These are phyloP conservation scores for Ammopiptanthus mongolicus DNA, from an alignment of 306 rosid genomes.

Conservation along the genomic window DNA sequence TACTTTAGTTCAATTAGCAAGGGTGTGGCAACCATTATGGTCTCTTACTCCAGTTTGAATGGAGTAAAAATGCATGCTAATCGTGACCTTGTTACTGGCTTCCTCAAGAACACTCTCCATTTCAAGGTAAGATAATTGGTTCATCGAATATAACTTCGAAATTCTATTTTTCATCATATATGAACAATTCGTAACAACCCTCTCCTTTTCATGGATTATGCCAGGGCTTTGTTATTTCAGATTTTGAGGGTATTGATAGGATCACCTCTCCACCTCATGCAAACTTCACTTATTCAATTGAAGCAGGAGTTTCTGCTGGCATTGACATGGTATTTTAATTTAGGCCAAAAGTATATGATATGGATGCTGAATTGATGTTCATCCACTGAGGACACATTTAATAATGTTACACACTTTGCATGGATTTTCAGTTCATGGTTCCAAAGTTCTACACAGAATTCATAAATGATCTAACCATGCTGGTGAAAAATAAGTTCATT, in stretches of 20 bases:
- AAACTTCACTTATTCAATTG: conserved; percentile 36
- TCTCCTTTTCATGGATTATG: background rate
- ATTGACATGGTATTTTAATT: conserved; percentile 44
- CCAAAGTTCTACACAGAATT: conserved; percentile 32
- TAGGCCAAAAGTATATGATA: background rate
- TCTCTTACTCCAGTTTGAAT: conserved; percentile 50
- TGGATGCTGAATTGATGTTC: background rate
- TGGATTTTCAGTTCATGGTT: conserved; percentile 34
- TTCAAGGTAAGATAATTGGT: conserved; percentile 29
- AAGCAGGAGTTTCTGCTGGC: conserved; percentile 43
- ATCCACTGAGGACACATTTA: background rate
- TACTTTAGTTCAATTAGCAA: conserved; percentile 29
- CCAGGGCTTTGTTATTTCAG: conserved; percentile 53
- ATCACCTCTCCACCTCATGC: conserved; percentile 42
- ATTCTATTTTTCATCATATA: background rate
- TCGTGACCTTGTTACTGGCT: conserved; percentile 32
- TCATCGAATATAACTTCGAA: background rate
- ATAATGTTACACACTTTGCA: conserved; percentile 8
- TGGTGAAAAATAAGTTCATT: conserved; percentile 36
- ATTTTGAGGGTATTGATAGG: conserved; percentile 45
- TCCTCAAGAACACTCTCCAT: conserved; percentile 34
- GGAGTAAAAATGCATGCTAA: conserved; percentile 45
- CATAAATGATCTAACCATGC: conserved; percentile 31
- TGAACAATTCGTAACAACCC: background rate
- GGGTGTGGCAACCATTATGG: conserved; percentile 48